Percentiles rank a stretch among this genome's conserved stretches.
Conservation (phyloP, 768 basidiomycete species). For the Phanerochaete sordida region DNA sequence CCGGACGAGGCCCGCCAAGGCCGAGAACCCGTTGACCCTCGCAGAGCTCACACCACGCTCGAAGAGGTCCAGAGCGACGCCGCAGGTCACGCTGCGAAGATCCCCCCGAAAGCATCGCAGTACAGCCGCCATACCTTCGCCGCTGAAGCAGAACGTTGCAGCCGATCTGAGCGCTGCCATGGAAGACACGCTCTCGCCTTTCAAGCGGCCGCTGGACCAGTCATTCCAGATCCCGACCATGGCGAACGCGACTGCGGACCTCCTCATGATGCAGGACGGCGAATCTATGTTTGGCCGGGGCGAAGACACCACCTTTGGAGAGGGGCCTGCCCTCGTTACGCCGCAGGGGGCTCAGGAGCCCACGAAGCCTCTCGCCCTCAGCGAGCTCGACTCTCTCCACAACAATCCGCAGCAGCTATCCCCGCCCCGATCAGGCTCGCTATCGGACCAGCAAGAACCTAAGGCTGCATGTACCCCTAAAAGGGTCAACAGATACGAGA, state of each 20-base stretch:
- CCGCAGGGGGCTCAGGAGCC: conserved; percentile 21
- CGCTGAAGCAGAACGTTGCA: conserved; percentile 13
- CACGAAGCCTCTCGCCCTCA: conserved; percentile 32
- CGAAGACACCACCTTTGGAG: conserved; percentile 4
- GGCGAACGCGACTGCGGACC: conserved; percentile 1
- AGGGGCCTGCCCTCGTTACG: not conserved
- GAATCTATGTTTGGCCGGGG: conserved; percentile 7
- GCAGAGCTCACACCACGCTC: conserved; percentile 23
- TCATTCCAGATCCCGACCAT: conserved; percentile 21
- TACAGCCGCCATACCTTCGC: conserved; percentile 18
- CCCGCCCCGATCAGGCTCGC: not conserved
- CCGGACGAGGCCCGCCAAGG: conserved; percentile 17
- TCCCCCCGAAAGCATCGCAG: conserved; percentile 11
- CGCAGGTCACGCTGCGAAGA: conserved; percentile 7
- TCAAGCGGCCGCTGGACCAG: conserved; percentile 14
- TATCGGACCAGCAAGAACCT: not conserved
- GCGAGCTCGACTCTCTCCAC: not conserved
- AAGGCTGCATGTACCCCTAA: not conserved
- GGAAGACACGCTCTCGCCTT: conserved; percentile 10
- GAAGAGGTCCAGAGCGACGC: conserved; percentile 1
- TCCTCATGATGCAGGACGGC: conserved; percentile 13
- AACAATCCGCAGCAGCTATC: not conserved
- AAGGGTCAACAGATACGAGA: not conserved
- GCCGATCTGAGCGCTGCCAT: conserved; percentile 15
- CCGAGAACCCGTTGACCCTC: conserved; percentile 16